Conservation (phyloP, 139 green algal genomes). For the Chlamydomonas asymmetrica region DNA sequence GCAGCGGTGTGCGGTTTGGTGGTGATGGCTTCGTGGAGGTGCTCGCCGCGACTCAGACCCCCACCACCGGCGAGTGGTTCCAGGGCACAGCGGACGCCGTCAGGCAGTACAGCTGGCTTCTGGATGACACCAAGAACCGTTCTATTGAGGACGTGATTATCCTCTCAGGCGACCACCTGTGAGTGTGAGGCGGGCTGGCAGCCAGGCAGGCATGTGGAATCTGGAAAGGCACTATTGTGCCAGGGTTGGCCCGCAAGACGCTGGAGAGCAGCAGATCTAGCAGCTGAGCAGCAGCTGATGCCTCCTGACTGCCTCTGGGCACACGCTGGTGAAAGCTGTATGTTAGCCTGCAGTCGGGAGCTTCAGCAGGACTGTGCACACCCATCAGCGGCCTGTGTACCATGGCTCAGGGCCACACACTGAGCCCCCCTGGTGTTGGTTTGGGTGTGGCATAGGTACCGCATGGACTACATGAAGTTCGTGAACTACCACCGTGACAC, state of each 20-base stretch:
- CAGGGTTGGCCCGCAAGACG: constrained; percentile 1
- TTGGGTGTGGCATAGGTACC: too few species aligned
- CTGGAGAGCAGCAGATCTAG: too few species aligned
- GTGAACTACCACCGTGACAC: constrained; percentile 89
- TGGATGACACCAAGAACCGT: constrained; percentile 91
- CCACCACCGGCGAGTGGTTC: constrained; percentile 75
- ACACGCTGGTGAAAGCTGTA: too few species aligned
- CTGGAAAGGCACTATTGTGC: too few species aligned
- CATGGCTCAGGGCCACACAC: too few species aligned
- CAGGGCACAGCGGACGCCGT: constrained; percentile 97
- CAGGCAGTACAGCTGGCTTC: constrained; percentile 95
- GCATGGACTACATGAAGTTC: constrained; percentile 99
- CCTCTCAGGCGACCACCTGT: constrained; percentile 91
- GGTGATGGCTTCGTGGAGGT: constrained; percentile 94
- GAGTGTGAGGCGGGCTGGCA: too few species aligned
- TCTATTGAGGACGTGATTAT: constrained; percentile 96
- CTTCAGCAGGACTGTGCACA: too few species aligned
- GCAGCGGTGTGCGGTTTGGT: constrained; percentile 80
- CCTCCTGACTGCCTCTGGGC: too few species aligned
- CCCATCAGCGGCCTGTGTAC: too few species aligned
- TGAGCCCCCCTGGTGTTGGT: background rate
- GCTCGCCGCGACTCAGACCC: constrained; percentile 88
- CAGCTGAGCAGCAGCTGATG: too few species aligned
- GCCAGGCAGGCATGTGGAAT: too few species aligned
- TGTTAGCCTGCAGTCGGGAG: too few species aligned